Percentiles rank a stretch among this genome's conserved stretches.
These are phyloP conservation scores for Trifolium pratense DNA, from an alignment of 306 rosid genomes.

Conservation along the genomic window DNA sequence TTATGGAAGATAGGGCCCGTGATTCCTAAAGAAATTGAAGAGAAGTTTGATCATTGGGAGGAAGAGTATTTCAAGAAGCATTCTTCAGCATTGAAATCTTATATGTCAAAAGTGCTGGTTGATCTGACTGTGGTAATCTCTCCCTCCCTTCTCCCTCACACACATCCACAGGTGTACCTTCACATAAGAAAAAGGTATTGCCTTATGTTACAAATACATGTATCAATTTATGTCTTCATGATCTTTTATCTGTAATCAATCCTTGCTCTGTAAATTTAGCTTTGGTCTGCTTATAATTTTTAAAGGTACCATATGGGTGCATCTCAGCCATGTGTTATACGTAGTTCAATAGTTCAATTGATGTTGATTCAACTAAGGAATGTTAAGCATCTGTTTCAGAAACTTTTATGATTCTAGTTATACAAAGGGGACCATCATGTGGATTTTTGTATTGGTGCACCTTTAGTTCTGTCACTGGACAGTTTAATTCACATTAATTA, in stretches of 20 bases:
- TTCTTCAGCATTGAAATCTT: constrained; percentile 65
- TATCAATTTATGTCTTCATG: constrained; percentile 10
- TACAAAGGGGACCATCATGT: constrained; percentile 5
- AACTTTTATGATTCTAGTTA: constrained; percentile 23
- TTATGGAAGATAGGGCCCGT: constrained; percentile 81
- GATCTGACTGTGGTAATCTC: constrained; percentile 85
- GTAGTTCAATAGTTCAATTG: constrained; percentile 6
- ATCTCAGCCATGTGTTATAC: constrained; percentile 13
- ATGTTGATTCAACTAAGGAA: constrained; percentile 27
- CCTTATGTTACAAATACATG: constrained; percentile 6
- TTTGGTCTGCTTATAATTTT: constrained; percentile 10
- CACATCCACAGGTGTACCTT: neutral
- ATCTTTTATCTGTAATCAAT: constrained; percentile 14
- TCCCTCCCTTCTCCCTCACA: neutral
- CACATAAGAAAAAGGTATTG: neutral
- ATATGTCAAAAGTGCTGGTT: constrained; percentile 64
- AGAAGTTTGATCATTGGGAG: constrained; percentile 74
- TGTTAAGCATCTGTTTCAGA: neutral
- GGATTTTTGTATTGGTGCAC: constrained; percentile 22
- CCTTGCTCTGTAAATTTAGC: constrained; percentile 12
- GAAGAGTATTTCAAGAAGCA: constrained; percentile 77
- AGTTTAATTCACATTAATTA: constrained; percentile 8
- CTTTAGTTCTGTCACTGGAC: constrained; percentile 24
- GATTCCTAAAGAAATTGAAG: constrained; percentile 77
- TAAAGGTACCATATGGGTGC: constrained; percentile 11